Base-by-base conservation (phyloP, 164 flowering plant genomes). In the Vitis amurensis region DNA sequence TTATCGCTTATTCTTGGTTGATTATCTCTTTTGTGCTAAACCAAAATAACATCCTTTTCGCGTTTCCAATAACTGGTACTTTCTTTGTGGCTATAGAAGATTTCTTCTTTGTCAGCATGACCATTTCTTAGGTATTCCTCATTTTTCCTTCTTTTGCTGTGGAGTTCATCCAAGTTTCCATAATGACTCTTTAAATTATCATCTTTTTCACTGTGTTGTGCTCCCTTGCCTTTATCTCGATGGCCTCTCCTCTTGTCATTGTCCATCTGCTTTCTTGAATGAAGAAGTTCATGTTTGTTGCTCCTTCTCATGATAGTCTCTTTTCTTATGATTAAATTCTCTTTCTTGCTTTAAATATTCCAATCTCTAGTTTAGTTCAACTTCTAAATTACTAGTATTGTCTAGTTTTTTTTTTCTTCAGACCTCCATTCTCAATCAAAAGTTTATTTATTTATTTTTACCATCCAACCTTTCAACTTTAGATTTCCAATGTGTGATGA, bases 341-440 rank as follows among this genome's bases (percentile, higher is more conserved):
- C 77, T 63, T 76, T 86, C 59, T 87, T 13, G 68, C 10, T 69
- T 68, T 66, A 76, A 8, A 23, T 75, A 81, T 71, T 84, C 79
- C 59, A 89, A 63, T 73, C 64, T 81, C 64, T 80, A 82, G 15
- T 76, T 78, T 71, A 86, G 55, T 53, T 81, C 83, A 52, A 65
- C 69, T 76, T 76, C 84, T 61, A 71, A 59, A 74, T 74, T 65
- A 52, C 62, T 51, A 15, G 84, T 75, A 72, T 68, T 57, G 11
- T 79, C 81, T 44, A 85, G 74, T 17, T 79, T 73, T 27, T 69
- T 61, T 53, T 19, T 1, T 19, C 23, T 52, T 77, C 67, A 86
- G 76, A 13, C 74, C 78, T 64, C 48, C 80, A 69, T 74, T 88
- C 63, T 78, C 83, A 37, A 31, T 69, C 69, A 52, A 27, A 51